These are phyloP conservation scores for Rhynchospora breviuscula DNA, from an alignment of 176 grass and related monocot genomes.

Conservation along the genomic window DNA sequence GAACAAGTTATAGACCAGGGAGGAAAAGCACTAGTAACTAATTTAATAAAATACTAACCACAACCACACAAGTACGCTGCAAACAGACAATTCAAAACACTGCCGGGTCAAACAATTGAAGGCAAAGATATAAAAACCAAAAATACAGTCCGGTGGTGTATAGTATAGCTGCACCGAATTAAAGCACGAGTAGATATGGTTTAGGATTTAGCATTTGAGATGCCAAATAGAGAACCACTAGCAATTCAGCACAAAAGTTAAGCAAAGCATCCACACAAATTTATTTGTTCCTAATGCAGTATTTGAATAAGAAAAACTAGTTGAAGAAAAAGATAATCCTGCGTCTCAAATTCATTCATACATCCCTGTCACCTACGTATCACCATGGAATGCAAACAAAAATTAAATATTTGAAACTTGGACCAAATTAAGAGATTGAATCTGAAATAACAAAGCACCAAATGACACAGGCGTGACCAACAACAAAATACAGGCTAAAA, in stretches of 20 bases:
- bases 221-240: background rate
- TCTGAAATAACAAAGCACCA: background rate
- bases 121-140: background rate
- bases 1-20: background rate
- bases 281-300: background rate
- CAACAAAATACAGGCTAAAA: background rate
- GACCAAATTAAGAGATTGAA: background rate
- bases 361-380: background rate
- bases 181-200: background rate
- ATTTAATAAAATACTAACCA: background rate
- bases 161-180: background rate
- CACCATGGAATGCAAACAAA: background rate
- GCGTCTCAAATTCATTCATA: background rate
- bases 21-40: background rate
- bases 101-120: background rate
- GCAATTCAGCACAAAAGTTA: background rate
- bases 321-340: background rate
- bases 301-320: background rate
- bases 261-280: background rate
- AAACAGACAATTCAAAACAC: background rate
- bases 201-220: background rate
- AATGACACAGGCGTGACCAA: background rate
- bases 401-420: background rate
- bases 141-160: background rate
- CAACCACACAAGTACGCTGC: background rate